Evolutionary conservation across 345 rosid genomes (phyloP), one percentile per base, ranked within the genome.

Genomic region (Dipteronia sinensis): DNA sequence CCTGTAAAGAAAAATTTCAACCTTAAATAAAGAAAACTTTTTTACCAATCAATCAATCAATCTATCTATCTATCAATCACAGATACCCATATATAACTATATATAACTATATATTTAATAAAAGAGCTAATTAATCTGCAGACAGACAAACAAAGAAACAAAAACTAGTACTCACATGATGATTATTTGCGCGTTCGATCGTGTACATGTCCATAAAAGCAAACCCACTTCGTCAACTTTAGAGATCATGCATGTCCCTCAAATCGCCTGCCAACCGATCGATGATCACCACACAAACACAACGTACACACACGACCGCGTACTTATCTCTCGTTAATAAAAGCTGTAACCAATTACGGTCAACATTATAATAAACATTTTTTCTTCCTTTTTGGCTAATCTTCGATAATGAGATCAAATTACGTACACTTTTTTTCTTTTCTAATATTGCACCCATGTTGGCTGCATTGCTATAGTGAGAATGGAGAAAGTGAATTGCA

Each of bases 201-300:
- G 38, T 34, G 38, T 34, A 34, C 7, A 7, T 69, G 59, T 69
- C 59, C 20, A 47, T 13, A 73, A 72, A 73, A 73, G 53, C 67
- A 59, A 40, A 27, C 76, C 76, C 75, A 72, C 75, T 63, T 74
- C 16, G 68, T 46, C 59, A 46, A 64, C 77, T 19, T 29, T 6
- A 29, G 10, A 19, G 9, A 73, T 34, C 17, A 8, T 74, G 77
- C 70, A 47, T 47, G 69, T 58, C 38, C 4, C 67, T 47, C 76
- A 40, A 10, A 34, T 34, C 53, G 22, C 6, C 51, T 8, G 0
- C 1, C 66, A 42, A 59, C 44, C 10, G 22, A 5, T 31, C 7
- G 7, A 34, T 42, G 53, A 40, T 2, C 49, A 56, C 65, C 55
- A 49, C 55, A 12, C 55, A 12, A 15, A 49, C 4, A 27, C 27